A percentile compares a stretch with the other conserved stretches of the same genome.
Conservation (phyloP, 1,139 yeast species). For the Hyphopichia burtonii region DNA sequence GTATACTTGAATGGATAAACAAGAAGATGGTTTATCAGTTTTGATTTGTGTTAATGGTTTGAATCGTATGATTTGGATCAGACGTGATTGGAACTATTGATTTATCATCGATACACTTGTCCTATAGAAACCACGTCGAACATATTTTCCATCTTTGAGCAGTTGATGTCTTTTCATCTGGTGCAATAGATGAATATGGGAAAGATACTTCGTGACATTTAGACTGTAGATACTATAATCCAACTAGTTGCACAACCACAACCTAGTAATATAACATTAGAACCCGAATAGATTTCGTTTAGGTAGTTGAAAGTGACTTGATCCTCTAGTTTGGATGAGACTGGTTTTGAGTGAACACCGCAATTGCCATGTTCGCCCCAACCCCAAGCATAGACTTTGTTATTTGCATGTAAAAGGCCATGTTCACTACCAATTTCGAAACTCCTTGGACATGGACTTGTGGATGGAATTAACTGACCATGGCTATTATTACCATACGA, state of each 20-base stretch:
- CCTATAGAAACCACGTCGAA: constrained; percentile 68
- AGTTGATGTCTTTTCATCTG: constrained; percentile 14
- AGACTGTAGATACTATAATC: constrained; percentile 22
- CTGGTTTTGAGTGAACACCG: constrained; percentile 41
- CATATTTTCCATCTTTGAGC: constrained; percentile 80
- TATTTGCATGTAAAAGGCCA: constrained; percentile 48
- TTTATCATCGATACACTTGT: constrained; percentile 54
- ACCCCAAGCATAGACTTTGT: constrained; percentile 75
- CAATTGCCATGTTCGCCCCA: constrained; percentile 99
- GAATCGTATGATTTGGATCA: background rate
- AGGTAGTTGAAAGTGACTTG: constrained; percentile 38
- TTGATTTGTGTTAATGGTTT: constrained; percentile 1
- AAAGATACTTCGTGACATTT: constrained; percentile 76
- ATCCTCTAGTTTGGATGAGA: constrained; percentile 13
- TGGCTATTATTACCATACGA: constrained; percentile 78
- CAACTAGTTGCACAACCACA: constrained; percentile 49
- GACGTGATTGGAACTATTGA: constrained; percentile 8
- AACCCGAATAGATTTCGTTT: constrained; percentile 32
- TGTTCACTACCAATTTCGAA: constrained; percentile 83
- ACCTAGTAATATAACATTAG: constrained; percentile 28
- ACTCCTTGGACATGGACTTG: constrained; percentile 7
- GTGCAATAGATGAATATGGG: constrained; percentile 69
- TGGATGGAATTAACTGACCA: constrained; percentile 54
- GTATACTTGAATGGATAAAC: constrained; percentile 17
- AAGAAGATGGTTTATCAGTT: constrained; percentile 20